These are phyloP conservation scores for Hygrocybe punicea DNA, from an alignment of 768 basidiomycete species.

Conservation along the genomic window DNA sequence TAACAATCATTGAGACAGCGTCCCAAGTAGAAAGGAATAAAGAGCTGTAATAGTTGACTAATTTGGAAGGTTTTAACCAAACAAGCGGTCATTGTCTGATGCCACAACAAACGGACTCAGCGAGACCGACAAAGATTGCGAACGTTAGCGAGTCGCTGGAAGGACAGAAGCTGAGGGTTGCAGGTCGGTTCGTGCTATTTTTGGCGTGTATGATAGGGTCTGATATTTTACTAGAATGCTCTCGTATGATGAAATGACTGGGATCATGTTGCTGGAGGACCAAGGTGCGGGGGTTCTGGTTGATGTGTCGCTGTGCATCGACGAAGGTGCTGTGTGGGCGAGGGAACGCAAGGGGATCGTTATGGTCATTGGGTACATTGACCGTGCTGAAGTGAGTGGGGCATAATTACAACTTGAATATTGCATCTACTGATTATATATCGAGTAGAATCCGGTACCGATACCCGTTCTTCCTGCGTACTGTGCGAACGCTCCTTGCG, in stretches of 20 bases:
- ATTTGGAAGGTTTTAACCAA: too few relatives aligned
- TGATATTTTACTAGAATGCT: slow-evolving; percentile 44
- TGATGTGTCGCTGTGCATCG: slow-evolving; percentile 53
- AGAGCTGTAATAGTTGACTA: too few relatives aligned
- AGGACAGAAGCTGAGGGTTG: slow-evolving; percentile 55
- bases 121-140: slow-evolving; percentile 43
- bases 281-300: slow-evolving; percentile 51
- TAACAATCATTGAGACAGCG: too few relatives aligned
- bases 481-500: slow-evolving; percentile 29
- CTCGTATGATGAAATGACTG: slow-evolving; percentile 50
- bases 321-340: slow-evolving; percentile 46
- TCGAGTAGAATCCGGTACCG: slow-evolving; percentile 30
- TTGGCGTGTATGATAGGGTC: slow-evolving; percentile 1
- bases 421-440: too few relatives aligned
- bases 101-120: slow-evolving; percentile 50
- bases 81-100: too few relatives aligned
- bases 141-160: slow-evolving; percentile 38
- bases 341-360: slow-evolving; percentile 50
- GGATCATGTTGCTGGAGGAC: slow-evolving; percentile 49
- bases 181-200: slow-evolving; percentile 48
- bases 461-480: slow-evolving; percentile 45
- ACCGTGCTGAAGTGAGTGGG: slow-evolving; percentile 43
- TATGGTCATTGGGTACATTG: slow-evolving; percentile 58
- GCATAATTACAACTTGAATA: neutral
- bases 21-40: too few relatives aligned